Evolutionary conservation across 495 filamentous ascomycete genomes (phyloP), one percentile per base, ranked within the genome.

Genomic region (Thermothielavioides terrestris): DNA sequence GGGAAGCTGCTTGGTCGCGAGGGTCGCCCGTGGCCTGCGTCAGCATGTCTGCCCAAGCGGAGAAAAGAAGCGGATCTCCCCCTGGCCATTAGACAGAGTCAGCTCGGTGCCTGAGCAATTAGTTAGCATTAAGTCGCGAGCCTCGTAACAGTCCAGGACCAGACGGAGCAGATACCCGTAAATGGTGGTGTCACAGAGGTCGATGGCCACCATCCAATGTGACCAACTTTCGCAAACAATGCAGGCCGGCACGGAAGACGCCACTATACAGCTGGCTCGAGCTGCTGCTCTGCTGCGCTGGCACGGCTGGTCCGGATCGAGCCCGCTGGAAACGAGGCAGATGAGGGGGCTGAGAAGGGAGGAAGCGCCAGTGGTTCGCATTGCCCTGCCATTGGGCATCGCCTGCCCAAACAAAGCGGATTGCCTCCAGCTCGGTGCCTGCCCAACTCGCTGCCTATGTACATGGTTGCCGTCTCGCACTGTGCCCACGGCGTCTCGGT

Each of bases 381-480:
- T 43, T 28, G 30, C 28, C 30, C 47, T 30, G 38, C 41, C 17
- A 55, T 59, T 59, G 56, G 55, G 56, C 43, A 45, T 20, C 50
- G 35, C 50, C 54, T 52, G 51, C 55, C 58, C 50, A 31, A 11
- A 45, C 18, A 12, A 18, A 32, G 17, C n/a, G 36, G 46, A 28
- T 47, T 22, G 18, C 39, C 30, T 49, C 30, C 42, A 38, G 28
- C 27, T 28, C 26, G 42, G 15, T 22, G 30, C 41, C 37, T 32
- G 36, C 18, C 12, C 37, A 15, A 42, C 3, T 41, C 25, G 42
- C 50, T n/a, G n/a, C n/a, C n/a, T n/a, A n/a, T n/a, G n/a, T n/a
- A n/a, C n/a, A n/a, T 43, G 41, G 9, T 18, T 43, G 20, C 25
- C 15, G 4, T 21, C 28, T 50, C 52, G 49, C 56, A 59, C 56